Base-by-base conservation (phyloP, 768 basidiomycete species). In the Dioszegia crocea region DNA sequence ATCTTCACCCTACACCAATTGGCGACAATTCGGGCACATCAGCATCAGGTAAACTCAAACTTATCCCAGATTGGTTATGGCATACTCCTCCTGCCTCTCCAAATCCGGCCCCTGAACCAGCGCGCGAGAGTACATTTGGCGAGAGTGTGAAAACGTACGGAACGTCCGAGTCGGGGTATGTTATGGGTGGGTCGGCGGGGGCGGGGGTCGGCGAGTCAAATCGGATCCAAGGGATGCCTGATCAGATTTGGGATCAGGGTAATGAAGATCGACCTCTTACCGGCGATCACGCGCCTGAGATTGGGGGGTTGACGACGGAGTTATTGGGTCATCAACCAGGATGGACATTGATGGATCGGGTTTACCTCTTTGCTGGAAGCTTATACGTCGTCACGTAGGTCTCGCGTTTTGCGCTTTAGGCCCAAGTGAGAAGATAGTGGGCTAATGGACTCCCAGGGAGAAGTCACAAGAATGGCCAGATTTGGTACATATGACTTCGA, bases 401-500 rank as follows among this genome's bases (percentile, higher is more conserved):
- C 4, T 41, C 23, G 51, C 1, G 12, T 41, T 29, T 55, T 55
- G 38, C 40, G 8, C 40, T 6, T 33, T 33, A 33, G 8, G 33
- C 33, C 14, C 33, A 5, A 19, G 5, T 16, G 6, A 43, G 54
- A 33, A 30, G 47, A n/a, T 33, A 14, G n/a, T n/a, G n/a, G 46
- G 50, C 45, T 62, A 30, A 55, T 23, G 12, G 0, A 14, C n/a
- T 33, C 33, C 17, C 50, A 75, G 73, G 3, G 63, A 72, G 36
- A 63, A 70, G 24, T 50, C 27, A 5, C 16, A 29, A 10, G 53
- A 62, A 27, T 76, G 70, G 66, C 75, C 75, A 8, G 67, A 70
- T 43, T 44, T 75, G 26, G 70, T 77, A 26, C 74, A 84, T 73
- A 87, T 90, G 80, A 86, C 82, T 0, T 88, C 87, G 53, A 85